Base-by-base conservation (phyloP, 2,329 filamentous ascomycete genomes). In the Passalora sequoiae region DNA sequence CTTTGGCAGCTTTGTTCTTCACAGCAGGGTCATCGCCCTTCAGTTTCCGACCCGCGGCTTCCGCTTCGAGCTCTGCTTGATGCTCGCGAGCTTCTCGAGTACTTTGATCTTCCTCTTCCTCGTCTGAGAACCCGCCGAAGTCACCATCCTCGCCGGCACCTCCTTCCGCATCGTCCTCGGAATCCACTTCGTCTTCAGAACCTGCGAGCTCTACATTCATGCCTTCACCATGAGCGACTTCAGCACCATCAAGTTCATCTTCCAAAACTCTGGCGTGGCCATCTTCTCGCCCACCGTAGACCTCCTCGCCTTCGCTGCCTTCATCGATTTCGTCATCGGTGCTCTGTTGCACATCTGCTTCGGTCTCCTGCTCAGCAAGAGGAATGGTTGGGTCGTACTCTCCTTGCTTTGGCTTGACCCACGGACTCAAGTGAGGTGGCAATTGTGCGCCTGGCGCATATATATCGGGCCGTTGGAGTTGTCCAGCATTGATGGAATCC, bases 361-460 rank as follows among this genome's bases (percentile, higher is more conserved):
- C 89, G 15, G 83, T 80, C 67, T 96, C 85, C 66, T 96, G 91
- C 50, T 91, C 88, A 48, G 84, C 88, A 43, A 97, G 74, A 25
- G 87, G 80, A 47, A 86, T 74, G 13, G 86, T 92, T 32, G 92
- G 92, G 65, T 98, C 92, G 64, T 98, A 98, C 58, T 84, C 84
- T 45, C 89, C 89, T 62, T 84, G 84, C 47, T 83, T 84, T 49
- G 80, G 76, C 75, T 89, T 91, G 52, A 97, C 89, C 76, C 94
- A 98, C 19, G 92, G 92, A 66, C 89, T 97, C 57, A 98, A 69
- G 74, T 98, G 92, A 9, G 92, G 92, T 16, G 92, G 92, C 22
- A 98, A 74, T 55, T 87, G 83, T 13, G 89, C 84, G 13, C 92
- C 92, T 2, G 92, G 92, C 0, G 84, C 86, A 60, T 98, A 98